Conservation (phyloP, 2,329 filamentous ascomycete genomes). For the Aspergillus calidoustus region DNA sequence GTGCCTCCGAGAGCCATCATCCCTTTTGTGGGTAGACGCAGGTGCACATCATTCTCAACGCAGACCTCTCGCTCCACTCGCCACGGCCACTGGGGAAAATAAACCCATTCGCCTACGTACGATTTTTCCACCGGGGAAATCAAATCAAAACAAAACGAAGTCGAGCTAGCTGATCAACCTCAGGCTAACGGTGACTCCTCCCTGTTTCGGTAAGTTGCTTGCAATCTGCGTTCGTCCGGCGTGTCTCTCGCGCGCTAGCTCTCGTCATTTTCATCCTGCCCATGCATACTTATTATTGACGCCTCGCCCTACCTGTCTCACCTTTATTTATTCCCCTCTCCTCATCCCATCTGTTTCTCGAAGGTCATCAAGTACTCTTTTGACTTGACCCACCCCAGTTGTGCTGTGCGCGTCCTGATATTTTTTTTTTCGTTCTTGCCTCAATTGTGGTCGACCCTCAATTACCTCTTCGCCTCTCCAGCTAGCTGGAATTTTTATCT, state of each 20-base stretch:
- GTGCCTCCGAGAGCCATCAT: conserved; percentile 7
- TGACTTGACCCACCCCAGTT: conserved; percentile 29
- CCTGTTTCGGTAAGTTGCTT: conserved; percentile 29
- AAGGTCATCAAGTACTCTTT: conserved; percentile 16
- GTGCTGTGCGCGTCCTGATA: conserved; percentile 32
- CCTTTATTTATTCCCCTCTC: conserved; percentile 16
- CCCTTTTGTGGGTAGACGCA: conserved; percentile 14
- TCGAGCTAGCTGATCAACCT: conserved; percentile 21
- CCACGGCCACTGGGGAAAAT: conserved; percentile 11
- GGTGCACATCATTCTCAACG: conserved; percentile 15
- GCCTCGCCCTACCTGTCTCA: not conserved
- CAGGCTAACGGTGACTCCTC: conserved; percentile 26
- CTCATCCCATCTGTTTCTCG: conserved; percentile 22
- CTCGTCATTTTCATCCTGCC: conserved; percentile 21
- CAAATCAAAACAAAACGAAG: conserved; percentile 15
- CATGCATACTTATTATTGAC: conserved; percentile 8
- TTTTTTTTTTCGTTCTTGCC: conserved; percentile 19
- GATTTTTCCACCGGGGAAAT: conserved; percentile 8
- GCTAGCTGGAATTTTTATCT: conserved; percentile 32
- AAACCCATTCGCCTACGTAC: not conserved
- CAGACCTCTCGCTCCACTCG: conserved; percentile 20
- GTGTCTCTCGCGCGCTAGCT: conserved; percentile 11
- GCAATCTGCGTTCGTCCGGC: conserved; percentile 22
- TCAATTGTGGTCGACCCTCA: conserved; percentile 30
- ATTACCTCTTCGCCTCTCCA: conserved; percentile 26